Evolutionary conservation across 1,139 yeast species (phyloP), one percentile per base, ranked within the genome.

Genomic region (Meyerozyma sp.): DNA sequence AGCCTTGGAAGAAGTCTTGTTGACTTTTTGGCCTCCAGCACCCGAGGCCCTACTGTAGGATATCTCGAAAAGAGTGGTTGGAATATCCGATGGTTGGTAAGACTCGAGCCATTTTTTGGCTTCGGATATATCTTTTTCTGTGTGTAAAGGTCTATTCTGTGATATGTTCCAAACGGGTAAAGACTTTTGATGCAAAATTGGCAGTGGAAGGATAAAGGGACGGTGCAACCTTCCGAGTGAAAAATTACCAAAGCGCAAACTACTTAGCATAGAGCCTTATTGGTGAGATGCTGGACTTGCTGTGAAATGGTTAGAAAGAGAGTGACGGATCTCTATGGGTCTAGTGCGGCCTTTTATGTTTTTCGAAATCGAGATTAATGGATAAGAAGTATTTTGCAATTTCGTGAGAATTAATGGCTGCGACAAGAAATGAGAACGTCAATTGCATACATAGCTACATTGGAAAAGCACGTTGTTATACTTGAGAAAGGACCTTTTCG

Each of bases 11-110:
- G 82, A 81, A 0, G 89, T 78, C 49, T 89, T 91, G 61, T 91
- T 91, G 13, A 91, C 97, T 57, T 91, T 87, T 55, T 91, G 98
- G 0, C 98, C 98, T 0, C 98, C 98, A 0, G 96, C 91, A 0
- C 98, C 98, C 10, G 95, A 84, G 0, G 95, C 77, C 48, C 95
- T 66, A 42, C 88, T 79, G 61, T 70, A 90, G 0, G 79, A 60
- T 2, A 82, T 63, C 1, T 67, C 64, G 55, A 86, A 86, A 18
- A 66, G 56, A 27, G 62, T 56, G 9, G 64, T 58, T 0, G 93
- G 94, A 1, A 85, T 66, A 5, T 62, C 52, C 0, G 53, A 39
- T 2, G 59, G 51, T 1, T 57, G 53, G 46, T 76, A 66, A 0
- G 49, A 43, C 2, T 57, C 51, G 5, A 81, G 53, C 88, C 88